Conservation (phyloP, 2,329 filamentous ascomycete species). For the Waltergamsia citrina region DNA sequence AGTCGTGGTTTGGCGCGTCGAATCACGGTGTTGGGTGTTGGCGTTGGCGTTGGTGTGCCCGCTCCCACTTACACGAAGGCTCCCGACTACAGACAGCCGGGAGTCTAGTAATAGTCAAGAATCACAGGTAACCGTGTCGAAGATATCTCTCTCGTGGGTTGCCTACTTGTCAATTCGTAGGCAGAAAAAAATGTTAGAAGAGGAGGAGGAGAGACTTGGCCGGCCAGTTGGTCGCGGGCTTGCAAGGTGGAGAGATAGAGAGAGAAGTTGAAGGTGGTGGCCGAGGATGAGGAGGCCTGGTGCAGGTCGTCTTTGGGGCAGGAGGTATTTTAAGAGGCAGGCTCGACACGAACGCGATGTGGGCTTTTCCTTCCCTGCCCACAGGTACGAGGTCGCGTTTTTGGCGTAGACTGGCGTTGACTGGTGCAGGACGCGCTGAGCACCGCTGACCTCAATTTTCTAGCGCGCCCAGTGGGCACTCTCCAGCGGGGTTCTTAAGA, state of each 20-base stretch:
- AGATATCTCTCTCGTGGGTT: too few species aligned
- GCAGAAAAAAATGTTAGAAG: too few species aligned
- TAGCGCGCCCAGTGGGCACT: not conserved
- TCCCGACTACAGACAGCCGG: not conserved
- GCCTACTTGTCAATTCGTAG: too few species aligned
- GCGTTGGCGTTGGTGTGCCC: not conserved
- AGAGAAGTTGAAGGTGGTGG: not conserved
- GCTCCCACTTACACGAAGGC: conserved; percentile 3
- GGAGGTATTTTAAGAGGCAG: conserved; percentile 11
- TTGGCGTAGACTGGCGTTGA: conserved; percentile 25
- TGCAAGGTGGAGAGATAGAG: not conserved
- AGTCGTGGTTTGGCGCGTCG: not conserved
- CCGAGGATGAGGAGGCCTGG: conserved; percentile 2
- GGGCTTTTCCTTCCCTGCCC: conserved; percentile 5
- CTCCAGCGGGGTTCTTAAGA: not conserved
- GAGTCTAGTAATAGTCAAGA: not conserved
- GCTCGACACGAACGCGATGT: conserved; percentile 9
- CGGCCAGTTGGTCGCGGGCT: not conserved
- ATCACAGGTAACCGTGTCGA: not conserved
- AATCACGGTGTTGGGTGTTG: conserved; percentile 1
- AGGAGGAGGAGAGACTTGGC: conserved; percentile 1
- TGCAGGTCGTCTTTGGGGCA: conserved; percentile 1
- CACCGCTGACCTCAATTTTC: too few species aligned
- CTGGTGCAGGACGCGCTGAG: too few species aligned
- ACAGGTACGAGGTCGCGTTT: conserved; percentile 9